These are phyloP conservation scores for Chlorella sorokiniana DNA, from an alignment of 139 green algal species.

Conservation along the genomic window DNA sequence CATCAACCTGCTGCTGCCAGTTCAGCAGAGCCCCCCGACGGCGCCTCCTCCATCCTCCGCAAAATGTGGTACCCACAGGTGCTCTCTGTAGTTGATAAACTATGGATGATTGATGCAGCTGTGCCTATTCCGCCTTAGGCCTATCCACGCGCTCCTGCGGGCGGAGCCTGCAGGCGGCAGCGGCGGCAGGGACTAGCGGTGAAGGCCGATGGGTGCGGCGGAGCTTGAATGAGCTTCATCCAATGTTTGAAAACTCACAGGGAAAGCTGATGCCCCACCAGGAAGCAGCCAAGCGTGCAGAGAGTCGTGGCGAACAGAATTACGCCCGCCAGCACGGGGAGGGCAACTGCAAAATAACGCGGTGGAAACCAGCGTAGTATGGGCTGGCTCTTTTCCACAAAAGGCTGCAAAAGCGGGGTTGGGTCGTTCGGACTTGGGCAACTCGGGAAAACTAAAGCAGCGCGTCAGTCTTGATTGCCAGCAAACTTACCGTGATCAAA, in stretches of 20 bases:
- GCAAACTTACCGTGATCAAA: constrained; percentile 51
- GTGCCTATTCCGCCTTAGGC: neutral
- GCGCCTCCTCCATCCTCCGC: neutral
- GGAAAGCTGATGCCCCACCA: constrained; percentile 17
- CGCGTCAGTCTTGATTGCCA: neutral
- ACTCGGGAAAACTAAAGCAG: neutral
- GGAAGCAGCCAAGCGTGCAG: constrained; percentile 37
- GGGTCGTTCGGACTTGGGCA: neutral
- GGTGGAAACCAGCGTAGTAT: constrained; percentile 48
- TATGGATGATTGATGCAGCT: neutral
- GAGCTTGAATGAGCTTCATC: neutral
- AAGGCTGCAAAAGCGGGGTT: constrained; percentile 51
- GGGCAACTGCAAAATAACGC: constrained; percentile 37
- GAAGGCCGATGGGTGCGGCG: neutral
- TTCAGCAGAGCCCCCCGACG: constrained; percentile 17
- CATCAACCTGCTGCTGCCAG: constrained; percentile 72
- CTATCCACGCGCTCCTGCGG: neutral
- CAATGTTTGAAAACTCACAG: constrained; percentile 6
- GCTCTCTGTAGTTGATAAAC: too few species aligned
- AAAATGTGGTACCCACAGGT: neutral
- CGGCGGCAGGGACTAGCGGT: neutral
- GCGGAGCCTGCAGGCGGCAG: neutral
- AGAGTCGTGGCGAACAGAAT: constrained; percentile 24
- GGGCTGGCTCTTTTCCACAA: constrained; percentile 60
- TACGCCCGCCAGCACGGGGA: constrained; percentile 31